Evolutionary conservation across 306 rosid genomes (phyloP).

Genomic region (Chamaecrista fasciculata): DNA sequence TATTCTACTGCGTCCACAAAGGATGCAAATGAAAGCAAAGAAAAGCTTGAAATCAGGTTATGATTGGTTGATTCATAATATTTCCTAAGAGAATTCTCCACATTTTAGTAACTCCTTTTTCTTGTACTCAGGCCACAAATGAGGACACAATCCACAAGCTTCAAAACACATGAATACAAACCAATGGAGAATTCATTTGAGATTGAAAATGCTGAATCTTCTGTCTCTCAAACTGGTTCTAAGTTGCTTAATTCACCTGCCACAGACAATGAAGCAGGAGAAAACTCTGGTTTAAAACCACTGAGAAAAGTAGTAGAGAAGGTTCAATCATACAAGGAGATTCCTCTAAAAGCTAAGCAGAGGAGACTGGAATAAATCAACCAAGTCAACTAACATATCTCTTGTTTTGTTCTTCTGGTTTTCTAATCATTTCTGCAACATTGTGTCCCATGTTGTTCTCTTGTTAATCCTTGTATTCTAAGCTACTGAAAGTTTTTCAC

Average conservation of each 20-base stretch:
- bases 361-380: conserved; percentile 47
- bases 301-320: conserved; percentile 39
- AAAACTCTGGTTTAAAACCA: conserved; percentile 26
- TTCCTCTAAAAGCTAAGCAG: conserved; percentile 55
- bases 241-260: not conserved
- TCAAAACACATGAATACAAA: conserved; percentile 44
- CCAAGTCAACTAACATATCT: not conserved
- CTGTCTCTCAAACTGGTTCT: conserved; percentile 6
- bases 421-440: not conserved
- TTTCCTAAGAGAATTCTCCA: conserved; percentile 6
- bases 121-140: conserved; percentile 42
- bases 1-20: conserved; percentile 46
- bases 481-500: not conserved
- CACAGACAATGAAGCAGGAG: conserved; percentile 24
- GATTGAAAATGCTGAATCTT: conserved; percentile 50
- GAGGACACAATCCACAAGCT: conserved; percentile 65
- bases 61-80: conserved; percentile 4
- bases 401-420: not conserved
- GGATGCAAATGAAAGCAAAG: conserved; percentile 47
- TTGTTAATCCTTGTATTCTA: not conserved
- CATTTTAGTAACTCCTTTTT: not conserved
- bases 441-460: conserved; percentile 11
- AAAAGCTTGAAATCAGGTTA: conserved; percentile 63
- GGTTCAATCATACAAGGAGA: conserved; percentile 61
- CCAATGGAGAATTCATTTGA: conserved; percentile 57